phyloP scores from a whole-genome alignment of 1,284 basidiomycete species.

The Golubevia pallescens region DNA sequence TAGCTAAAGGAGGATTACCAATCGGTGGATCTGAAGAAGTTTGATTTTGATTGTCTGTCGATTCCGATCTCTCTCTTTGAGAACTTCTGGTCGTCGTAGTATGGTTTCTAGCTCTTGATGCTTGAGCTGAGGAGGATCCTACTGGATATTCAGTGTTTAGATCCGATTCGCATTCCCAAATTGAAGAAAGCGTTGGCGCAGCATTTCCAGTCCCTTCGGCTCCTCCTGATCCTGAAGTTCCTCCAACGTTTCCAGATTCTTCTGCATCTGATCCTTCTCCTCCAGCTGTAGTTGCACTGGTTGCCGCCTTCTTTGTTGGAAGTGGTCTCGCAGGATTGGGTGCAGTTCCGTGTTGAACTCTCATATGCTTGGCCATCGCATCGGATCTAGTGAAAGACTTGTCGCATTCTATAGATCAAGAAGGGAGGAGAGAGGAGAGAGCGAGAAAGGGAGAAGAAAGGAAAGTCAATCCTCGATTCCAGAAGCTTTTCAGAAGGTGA shows the following conservation, averaged over 20 bases:
- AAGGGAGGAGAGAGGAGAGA: not conserved
- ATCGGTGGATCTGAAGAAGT: too few species aligned
- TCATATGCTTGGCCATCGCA: constrained; percentile 87
- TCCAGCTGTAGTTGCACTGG: constrained; percentile 13
- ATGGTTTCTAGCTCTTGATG: not conserved
- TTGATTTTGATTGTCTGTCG: not conserved
- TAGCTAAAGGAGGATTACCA: not conserved
- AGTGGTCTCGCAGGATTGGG: constrained; percentile 22
- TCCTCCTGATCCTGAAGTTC: not conserved
- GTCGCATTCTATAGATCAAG: constrained; percentile 75
- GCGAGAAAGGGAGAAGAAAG: not conserved
- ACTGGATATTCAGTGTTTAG: constrained; percentile 1
- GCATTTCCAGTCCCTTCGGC: not conserved
- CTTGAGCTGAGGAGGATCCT: constrained; percentile 1
- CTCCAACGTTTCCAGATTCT: constrained; percentile 1
- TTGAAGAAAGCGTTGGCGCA: constrained; percentile 3
- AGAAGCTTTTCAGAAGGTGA: not conserved
- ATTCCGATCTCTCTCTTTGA: not conserved
- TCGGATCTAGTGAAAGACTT: constrained; percentile 90
- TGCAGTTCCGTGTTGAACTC: constrained; percentile 74
- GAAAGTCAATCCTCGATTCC: not conserved
- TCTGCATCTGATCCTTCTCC: constrained; percentile 11
- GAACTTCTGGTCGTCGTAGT: not conserved
- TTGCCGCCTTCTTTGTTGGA: not conserved
- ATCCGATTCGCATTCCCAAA: constrained; percentile 1